phyloP scores from a whole-genome alignment of 2,329 filamentous ascomycete genomes.

The Rugonectria rugulosa region DNA sequence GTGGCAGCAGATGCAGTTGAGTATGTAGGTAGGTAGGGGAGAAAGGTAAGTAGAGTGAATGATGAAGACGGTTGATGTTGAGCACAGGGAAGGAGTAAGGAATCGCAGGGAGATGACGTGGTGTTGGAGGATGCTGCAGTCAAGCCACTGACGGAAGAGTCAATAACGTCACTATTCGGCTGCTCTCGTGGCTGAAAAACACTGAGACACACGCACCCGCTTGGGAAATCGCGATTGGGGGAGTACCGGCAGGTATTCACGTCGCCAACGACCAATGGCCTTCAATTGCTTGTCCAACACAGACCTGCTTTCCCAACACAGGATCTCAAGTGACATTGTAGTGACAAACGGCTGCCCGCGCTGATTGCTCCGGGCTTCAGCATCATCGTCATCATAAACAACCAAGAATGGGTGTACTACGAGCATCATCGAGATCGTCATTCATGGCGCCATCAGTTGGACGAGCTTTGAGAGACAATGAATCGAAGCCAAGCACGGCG shows the following conservation, averaged over 20 bases:
- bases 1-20: not conserved
- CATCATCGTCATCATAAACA: slow-evolving; percentile 28
- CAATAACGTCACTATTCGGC: slow-evolving; percentile 21
- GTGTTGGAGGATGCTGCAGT: not conserved
- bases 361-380: not conserved
- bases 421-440: slow-evolving; percentile 22
- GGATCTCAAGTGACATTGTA: not conserved
- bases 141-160: slow-evolving; percentile 14
- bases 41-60: not conserved
- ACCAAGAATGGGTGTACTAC: not conserved
- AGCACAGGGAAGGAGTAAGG: not conserved
- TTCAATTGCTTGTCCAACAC: too few species aligned
- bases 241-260: not conserved
- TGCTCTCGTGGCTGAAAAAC: slow-evolving; percentile 3
- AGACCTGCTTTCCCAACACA: not conserved
- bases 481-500: slow-evolving; percentile 21
- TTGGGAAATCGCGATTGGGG: not conserved
- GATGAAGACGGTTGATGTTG: not conserved
- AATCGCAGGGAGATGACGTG: not conserved
- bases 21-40: not conserved
- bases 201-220: not conserved
- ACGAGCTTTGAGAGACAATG: slow-evolving; percentile 29
- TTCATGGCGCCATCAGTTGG: slow-evolving; percentile 36
- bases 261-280: too few species aligned
- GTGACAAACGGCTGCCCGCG: not conserved